Evolutionary conservation across 768 basidiomycete genomes (phyloP), one percentile per base, ranked within the genome.

Genomic region (Termitomyces titanicus): DNA sequence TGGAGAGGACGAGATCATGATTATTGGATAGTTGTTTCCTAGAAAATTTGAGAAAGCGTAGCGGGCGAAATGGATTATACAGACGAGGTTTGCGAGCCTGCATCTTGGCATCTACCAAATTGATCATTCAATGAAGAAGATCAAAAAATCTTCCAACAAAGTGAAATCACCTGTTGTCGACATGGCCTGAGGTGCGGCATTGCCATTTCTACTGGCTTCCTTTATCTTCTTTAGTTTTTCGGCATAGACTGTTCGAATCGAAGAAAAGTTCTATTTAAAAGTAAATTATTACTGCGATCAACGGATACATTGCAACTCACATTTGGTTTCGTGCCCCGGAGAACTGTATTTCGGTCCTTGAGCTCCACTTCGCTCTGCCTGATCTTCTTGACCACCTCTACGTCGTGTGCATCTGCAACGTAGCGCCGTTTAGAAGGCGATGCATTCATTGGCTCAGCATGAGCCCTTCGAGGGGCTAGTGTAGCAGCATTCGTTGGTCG

Each of bases 1-100:
- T 0, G 94, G 94, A 15, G 89, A 94, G 0, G 94, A 96, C 0
- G 95, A 96, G 40, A 99, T 94, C 76, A 98, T 89, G 70, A 98
- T 97, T 65, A 99, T 98, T 0, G 96, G 96, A 71, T 89, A 89
- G 64, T 81, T 84, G 65, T 84, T 85, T 60, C 82, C 87, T 91
- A 33, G 5, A 5, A 34, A 25, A 27, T 9, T n/a, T 29, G 33
- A 27, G 20, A 27, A 45, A 8, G 31, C 34, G n/a, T 20, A 24
- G n/a, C 15, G 13, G 9, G n/a, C 15, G 44, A 27, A 47, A 27
- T 6, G 33, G 40, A 11, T 33, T 40, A 22, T 45, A 76, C 86
- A 58, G 65, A 86, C 89, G 81, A 37, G 85, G 79, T 80, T 90
- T 92, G 31, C 85, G 83, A 2, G 82, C 81, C 57, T 81, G 79